Evolutionary conservation across 176 grass and related monocot genomes (phyloP).

Genomic region (Puya raimondii): DNA sequence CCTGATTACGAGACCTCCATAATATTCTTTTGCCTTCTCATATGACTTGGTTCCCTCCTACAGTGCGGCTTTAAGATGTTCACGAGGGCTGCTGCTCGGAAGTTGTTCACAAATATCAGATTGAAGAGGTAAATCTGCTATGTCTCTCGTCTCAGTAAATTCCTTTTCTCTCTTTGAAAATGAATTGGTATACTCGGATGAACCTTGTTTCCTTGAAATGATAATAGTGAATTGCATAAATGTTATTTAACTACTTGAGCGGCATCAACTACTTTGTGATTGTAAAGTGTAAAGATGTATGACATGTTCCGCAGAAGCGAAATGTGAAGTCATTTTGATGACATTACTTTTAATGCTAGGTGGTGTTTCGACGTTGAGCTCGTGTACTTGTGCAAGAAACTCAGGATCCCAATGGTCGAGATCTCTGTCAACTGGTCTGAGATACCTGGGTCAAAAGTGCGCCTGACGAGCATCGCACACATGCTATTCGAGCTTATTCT

Average conservation of each 20-base stretch:
- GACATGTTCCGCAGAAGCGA: not conserved
- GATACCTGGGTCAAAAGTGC: conserved; percentile 90
- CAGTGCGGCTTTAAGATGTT: conserved; percentile 99
- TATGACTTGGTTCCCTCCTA: conserved; percentile 7
- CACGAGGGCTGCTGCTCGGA: conserved; percentile 71
- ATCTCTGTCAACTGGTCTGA: conserved; percentile 92
- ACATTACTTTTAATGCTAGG: conserved; percentile 24
- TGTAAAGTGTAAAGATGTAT: not conserved
- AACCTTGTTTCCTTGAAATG: not conserved
- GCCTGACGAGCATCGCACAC: conserved; percentile 69
- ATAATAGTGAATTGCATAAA: not conserved
- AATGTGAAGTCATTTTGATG: not conserved
- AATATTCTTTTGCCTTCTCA: not conserved
- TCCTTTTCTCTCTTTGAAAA: not conserved
- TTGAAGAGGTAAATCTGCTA: conserved; percentile 53
- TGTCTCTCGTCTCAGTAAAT: not conserved
- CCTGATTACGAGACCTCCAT: not conserved
- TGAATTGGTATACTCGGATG: not conserved
- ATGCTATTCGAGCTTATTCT: conserved; percentile 94
- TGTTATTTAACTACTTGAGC: not conserved
- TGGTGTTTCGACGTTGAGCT: conserved; percentile 98
- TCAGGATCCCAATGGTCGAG: conserved; percentile 70
- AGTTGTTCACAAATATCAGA: conserved; percentile 92
- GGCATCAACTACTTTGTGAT: not conserved
- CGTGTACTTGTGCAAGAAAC: conserved; percentile 82